Base-by-base conservation (phyloP, 371 early-diverging fungal species). In the Mortierella sp. region DNA sequence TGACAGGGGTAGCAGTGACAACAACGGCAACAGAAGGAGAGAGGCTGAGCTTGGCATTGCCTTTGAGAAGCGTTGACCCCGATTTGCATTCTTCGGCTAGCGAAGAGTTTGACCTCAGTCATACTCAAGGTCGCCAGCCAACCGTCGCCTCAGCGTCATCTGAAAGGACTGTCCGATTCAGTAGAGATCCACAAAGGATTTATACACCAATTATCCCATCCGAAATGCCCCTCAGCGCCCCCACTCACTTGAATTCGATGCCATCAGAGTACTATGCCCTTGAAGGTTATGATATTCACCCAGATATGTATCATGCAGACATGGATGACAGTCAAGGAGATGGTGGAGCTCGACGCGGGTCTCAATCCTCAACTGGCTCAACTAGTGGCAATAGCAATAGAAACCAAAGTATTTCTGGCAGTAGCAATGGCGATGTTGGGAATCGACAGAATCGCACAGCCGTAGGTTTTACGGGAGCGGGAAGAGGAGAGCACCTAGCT, bases 81-180 rank as follows among this genome's bases (percentile, higher is more conserved):
- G 67, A 60, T 28, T 52, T 26, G 6, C 26, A 49, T 11, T 65
- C 72, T 24, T 73, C 73, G 2, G 55, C 62, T n/a, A 62, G 57
- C n/a, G 66, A 65, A 20, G 73, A 67, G 32, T 24, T 63, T 5
- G 63, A 66, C 0, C 24, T 24, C 32, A 66, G 32, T 24, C 47
- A 52, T 26, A 49, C 3, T 26, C 66, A 32, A 26, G 18, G 30
- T 2, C 59, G 11, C 39, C 69, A 32, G 20, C 20, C 22, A 22
- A 24, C 20, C 39, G 54, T 39, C 30, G 37, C 59, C 14, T 5
- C 39, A 37, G 39, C 39, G 30, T 16, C 62, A 43, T 39, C 62
- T 16, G 72, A 64, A 28, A 47, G 65, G 9, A 65, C 66, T 8
- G 66, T 66, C 4, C 61, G 66, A 26, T 66, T 72, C 32, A 61